Percentiles rank a stretch among this genome's conserved stretches.
These are phyloP conservation scores for Aureobasidium sp. DNA, from an alignment of 2,329 filamentous ascomycete species.

Conservation along the genomic window DNA sequence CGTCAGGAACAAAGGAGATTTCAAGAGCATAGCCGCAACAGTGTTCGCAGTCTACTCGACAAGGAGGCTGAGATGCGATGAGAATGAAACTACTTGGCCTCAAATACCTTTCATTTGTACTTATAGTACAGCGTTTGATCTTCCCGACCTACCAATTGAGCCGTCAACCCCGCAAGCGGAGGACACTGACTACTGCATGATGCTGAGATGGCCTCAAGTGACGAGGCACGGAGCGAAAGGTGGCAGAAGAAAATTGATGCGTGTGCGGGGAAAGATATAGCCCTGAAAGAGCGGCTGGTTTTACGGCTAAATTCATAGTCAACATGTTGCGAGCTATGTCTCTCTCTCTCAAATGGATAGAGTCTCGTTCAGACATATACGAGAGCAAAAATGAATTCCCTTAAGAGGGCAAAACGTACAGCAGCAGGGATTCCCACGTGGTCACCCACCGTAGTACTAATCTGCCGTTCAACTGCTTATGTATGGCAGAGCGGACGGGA, in stretches of 20 bases:
- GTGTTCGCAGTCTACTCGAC: not conserved
- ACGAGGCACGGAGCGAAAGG: not conserved
- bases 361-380: not conserved
- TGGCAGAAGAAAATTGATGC: not conserved
- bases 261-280: not conserved
- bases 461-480: not conserved
- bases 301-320: not conserved
- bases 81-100: not conserved
- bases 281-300: not conserved
- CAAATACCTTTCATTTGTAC: not conserved
- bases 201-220: not conserved
- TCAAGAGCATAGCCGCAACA: not conserved
- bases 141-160: not conserved
- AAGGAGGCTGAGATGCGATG: not conserved
- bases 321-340: not conserved
- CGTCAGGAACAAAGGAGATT: not conserved
- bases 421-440: not conserved
- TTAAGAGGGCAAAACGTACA: not conserved
- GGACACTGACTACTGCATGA: not conserved
- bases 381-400: not conserved
- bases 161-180: not conserved
- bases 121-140: not conserved
- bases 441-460: not conserved
- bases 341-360: not conserved
- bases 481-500: not conserved